Conservation (phyloP, 2,329 filamentous ascomycete species). For the Trichoderma cornu-damae region DNA sequence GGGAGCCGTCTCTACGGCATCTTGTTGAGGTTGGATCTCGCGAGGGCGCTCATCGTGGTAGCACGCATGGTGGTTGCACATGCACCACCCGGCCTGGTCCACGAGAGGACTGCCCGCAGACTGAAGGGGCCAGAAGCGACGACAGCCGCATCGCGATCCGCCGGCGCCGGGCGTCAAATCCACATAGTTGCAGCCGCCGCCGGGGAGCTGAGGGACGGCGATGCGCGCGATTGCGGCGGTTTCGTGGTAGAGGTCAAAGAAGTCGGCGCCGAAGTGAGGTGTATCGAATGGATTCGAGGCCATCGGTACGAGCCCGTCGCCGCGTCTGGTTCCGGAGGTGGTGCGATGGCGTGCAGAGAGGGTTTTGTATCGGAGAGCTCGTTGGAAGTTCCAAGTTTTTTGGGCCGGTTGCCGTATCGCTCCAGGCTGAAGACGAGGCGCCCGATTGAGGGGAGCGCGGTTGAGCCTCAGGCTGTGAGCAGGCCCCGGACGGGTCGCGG, state of each 20-base stretch:
- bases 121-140: slow-evolving; percentile 54
- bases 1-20: slow-evolving; percentile 25
- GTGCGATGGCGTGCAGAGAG: background rate
- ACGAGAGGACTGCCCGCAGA: slow-evolving; percentile 31
- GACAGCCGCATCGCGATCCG: slow-evolving; percentile 53
- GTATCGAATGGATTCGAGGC: slow-evolving; percentile 47
- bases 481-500: slow-evolving; percentile 35
- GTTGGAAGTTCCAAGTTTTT: too few relatives aligned
- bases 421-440: slow-evolving; percentile 11
- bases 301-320: slow-evolving; percentile 38
- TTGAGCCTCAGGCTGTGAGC: slow-evolving; percentile 31
- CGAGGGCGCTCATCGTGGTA: slow-evolving; percentile 48
- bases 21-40: slow-evolving; percentile 22
- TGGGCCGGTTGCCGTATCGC: too few relatives aligned
- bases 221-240: slow-evolving; percentile 28
- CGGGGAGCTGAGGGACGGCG: slow-evolving; percentile 38
- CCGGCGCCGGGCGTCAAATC: slow-evolving; percentile 49
- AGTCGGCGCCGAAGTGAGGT: slow-evolving; percentile 39
- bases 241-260: slow-evolving; percentile 55
- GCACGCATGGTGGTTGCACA: slow-evolving; percentile 60
- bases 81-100: slow-evolving; percentile 50
- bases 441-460: slow-evolving; percentile 11
- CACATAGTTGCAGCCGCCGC: slow-evolving; percentile 54
- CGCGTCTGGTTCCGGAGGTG: slow-evolving; percentile 21
- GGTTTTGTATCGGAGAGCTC: too few relatives aligned